A percentile compares a stretch with the other conserved stretches of the same genome.
phyloP scores from a whole-genome alignment of 306 rosid species.

The Prunus salicina region DNA sequence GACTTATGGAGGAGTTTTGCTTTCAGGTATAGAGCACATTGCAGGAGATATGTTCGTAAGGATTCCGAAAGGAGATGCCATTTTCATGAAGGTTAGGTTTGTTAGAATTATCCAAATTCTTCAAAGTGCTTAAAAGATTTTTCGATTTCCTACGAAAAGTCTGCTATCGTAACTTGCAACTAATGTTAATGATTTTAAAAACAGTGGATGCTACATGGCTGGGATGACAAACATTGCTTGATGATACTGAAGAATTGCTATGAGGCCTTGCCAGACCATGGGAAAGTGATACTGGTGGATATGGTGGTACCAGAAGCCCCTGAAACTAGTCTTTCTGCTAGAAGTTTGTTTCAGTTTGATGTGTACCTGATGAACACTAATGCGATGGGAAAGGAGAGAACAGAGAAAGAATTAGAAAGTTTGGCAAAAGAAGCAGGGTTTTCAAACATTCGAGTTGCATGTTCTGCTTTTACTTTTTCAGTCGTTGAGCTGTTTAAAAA shows the following conservation, averaged over 20 bases:
- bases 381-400: slow-evolving; percentile 7
- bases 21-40: slow-evolving; percentile 22
- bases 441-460: slow-evolving; percentile 10
- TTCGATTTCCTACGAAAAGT: background rate
- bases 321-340: slow-evolving; percentile 19
- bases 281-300: slow-evolving; percentile 24
- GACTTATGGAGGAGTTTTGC: background rate
- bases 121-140: background rate
- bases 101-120: background rate
- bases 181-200: background rate
- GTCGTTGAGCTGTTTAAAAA: slow-evolving; percentile 18
- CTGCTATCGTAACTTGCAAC: background rate
- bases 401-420: slow-evolving; percentile 5
- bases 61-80: slow-evolving; percentile 28
- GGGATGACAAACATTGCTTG: slow-evolving; percentile 12
- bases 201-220: slow-evolving; percentile 24
- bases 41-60: slow-evolving; percentile 24
- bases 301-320: slow-evolving; percentile 24
- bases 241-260: slow-evolving; percentile 20
- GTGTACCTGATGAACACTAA: slow-evolving; percentile 21
- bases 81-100: slow-evolving; percentile 29
- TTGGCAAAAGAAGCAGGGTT: slow-evolving; percentile 29
- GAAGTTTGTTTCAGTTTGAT: slow-evolving; percentile 25
- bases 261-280: slow-evolving; percentile 19
- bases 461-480: slow-evolving; percentile 14